Evolutionary conservation across 2,329 filamentous ascomycete species (phyloP).

Genomic region (Xylariaceae sp.): DNA sequence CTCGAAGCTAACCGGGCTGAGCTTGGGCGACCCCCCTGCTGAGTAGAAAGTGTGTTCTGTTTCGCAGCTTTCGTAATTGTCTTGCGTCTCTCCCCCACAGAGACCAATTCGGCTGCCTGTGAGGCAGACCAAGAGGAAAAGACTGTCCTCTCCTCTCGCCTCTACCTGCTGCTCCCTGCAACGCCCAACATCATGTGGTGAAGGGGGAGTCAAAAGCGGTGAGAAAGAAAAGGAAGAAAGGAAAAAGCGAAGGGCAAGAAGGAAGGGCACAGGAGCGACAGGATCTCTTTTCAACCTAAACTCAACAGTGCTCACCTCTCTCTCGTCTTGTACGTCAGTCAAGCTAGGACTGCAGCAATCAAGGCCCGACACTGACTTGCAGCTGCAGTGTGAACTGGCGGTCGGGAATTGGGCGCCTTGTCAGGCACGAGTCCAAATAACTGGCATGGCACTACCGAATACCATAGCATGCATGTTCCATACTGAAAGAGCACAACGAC

Average conservation of each 20-base stretch:
- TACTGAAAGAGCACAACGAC: too few species aligned
- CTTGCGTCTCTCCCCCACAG: too few species aligned
- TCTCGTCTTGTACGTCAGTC: constrained; percentile 3
- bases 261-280: neutral
- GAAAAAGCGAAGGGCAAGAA: neutral
- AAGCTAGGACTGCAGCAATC: constrained; percentile 6
- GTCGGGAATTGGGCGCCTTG: constrained; percentile 11
- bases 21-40: too few species aligned
- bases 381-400: constrained; percentile 17
- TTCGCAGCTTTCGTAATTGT: too few species aligned
- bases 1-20: too few species aligned
- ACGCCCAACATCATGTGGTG: neutral
- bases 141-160: constrained; percentile 7
- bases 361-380: constrained; percentile 14
- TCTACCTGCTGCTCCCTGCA: constrained; percentile 9
- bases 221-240: neutral
- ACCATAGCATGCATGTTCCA: too few species aligned
- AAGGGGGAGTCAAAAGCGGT: constrained; percentile 1
- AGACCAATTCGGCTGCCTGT: too few species aligned
- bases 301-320: too few species aligned
- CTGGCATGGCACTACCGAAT: too few species aligned
- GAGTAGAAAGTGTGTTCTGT: too few species aligned
- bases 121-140: neutral
- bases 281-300: constrained; percentile 9
- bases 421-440: too few species aligned